Percentiles rank a stretch among this genome's conserved stretches.
Evolutionary conservation across 2,329 filamentous ascomycete genomes (phyloP).

Genomic region (Beauveria scarabaeidicola): DNA sequence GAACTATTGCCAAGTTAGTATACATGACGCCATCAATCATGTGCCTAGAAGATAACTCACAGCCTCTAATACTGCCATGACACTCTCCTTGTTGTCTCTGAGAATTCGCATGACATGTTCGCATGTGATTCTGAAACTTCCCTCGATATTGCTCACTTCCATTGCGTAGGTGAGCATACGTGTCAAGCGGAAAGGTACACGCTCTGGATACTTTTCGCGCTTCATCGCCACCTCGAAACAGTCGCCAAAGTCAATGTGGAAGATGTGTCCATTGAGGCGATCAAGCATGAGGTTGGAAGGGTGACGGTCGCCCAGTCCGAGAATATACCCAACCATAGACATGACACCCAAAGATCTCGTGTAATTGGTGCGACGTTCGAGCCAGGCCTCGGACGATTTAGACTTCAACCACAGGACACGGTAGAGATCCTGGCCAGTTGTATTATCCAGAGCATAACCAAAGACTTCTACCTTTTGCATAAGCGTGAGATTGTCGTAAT

Average conservation of each 20-base stretch:
- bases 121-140: slow-evolving; percentile 94
- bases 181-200: slow-evolving; percentile 94
- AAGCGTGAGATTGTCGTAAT: slow-evolving; percentile 95
- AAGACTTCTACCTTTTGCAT: slow-evolving; percentile 99
- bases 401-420: slow-evolving; percentile 98
- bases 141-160: slow-evolving; percentile 99
- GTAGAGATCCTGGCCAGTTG: slow-evolving; percentile 95
- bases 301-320: slow-evolving; percentile 91
- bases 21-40: background rate
- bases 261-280: slow-evolving; percentile 88
- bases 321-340: slow-evolving; percentile 99
- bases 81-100: slow-evolving; percentile 91
- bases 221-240: slow-evolving; percentile 99
- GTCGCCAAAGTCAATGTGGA: slow-evolving; percentile 98
- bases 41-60: slow-evolving; percentile 47
- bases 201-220: slow-evolving; percentile 95
- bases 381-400: slow-evolving; percentile 95
- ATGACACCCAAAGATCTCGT: slow-evolving; percentile 95
- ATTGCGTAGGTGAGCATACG: slow-evolving; percentile 99
- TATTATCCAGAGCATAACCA: slow-evolving; percentile 97
- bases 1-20: slow-evolving; percentile 50
- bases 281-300: slow-evolving; percentile 98
- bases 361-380: slow-evolving; percentile 97
- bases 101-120: slow-evolving; percentile 98
- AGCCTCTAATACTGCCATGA: slow-evolving; percentile 97